These are phyloP conservation scores for Talaromyces albobiverticillius DNA, from an alignment of 2,329 filamentous ascomycete species.

Conservation along the genomic window DNA sequence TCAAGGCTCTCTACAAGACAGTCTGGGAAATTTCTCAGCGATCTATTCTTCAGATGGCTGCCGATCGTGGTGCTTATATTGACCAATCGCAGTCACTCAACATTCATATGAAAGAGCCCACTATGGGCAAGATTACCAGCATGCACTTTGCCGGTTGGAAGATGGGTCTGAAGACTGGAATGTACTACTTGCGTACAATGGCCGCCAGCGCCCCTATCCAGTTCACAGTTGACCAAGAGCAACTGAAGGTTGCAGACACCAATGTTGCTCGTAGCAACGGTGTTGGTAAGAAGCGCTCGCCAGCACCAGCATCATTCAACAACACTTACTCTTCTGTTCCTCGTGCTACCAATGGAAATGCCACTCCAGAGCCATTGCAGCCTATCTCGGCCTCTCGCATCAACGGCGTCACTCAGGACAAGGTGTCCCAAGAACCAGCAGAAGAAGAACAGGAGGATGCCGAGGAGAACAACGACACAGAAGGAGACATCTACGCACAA, in stretches of 20 bases:
- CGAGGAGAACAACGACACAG: constrained; percentile 68
- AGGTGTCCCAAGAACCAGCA: constrained; percentile 52
- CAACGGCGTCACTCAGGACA: constrained; percentile 62
- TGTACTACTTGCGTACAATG: constrained; percentile 99
- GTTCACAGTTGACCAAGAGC: constrained; percentile 97
- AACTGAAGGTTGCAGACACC: constrained; percentile 81
- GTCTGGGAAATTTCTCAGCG: constrained; percentile 99
- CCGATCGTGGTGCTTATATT: constrained; percentile 96
- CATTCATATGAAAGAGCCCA: constrained; percentile 98
- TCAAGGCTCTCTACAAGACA: constrained; percentile 98
- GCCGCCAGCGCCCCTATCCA: constrained; percentile 95
- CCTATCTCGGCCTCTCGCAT: constrained; percentile 34
- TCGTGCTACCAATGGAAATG: constrained; percentile 51
- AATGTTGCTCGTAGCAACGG: constrained; percentile 63
- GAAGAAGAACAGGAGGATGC: constrained; percentile 70
- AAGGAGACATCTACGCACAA: constrained; percentile 93
- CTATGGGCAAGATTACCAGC: constrained; percentile 99
- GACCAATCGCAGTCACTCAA: constrained; percentile 99
- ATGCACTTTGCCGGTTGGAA: constrained; percentile 99
- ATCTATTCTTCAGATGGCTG: constrained; percentile 94
- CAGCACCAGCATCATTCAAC: constrained; percentile 49
- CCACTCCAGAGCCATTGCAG: constrained; percentile 37
- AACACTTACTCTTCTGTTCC: constrained; percentile 62
- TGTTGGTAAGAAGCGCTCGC: constrained; percentile 68
- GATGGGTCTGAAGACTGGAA: constrained; percentile 97